phyloP scores from a whole-genome alignment of 2,329 filamentous ascomycete genomes.

The Penicillium sp. region DNA sequence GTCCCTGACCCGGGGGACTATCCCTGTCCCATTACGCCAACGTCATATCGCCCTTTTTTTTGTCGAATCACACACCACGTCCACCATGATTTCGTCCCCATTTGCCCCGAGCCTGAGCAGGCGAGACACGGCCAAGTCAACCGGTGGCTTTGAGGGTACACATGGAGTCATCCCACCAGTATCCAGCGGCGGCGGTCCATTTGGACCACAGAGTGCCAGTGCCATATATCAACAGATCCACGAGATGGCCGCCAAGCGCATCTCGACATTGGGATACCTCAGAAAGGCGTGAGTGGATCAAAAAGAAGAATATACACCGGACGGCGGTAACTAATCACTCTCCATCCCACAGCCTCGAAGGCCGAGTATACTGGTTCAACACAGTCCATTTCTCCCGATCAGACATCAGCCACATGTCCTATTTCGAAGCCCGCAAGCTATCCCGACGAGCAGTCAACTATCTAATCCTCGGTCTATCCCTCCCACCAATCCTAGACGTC shows the following conservation, averaged over 20 bases:
- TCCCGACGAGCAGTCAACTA: slow-evolving; percentile 91
- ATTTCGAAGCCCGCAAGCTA: slow-evolving; percentile 81
- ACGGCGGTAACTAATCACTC: background rate
- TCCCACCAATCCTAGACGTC: slow-evolving; percentile 87
- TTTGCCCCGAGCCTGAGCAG: slow-evolving; percentile 39
- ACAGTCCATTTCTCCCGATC: slow-evolving; percentile 86
- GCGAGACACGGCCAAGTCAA: slow-evolving; percentile 40
- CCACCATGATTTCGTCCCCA: slow-evolving; percentile 38
- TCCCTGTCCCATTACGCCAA: slow-evolving; percentile 1
- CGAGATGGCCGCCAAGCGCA: slow-evolving; percentile 86
- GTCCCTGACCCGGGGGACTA: background rate
- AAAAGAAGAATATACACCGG: background rate
- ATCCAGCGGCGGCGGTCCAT: slow-evolving; percentile 36
- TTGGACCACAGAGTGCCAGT: slow-evolving; percentile 55
- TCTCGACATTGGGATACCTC: slow-evolving; percentile 91
- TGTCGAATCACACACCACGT: background rate
- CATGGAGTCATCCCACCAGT: slow-evolving; percentile 33
- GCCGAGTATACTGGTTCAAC: slow-evolving; percentile 97
- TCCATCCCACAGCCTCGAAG: slow-evolving; percentile 71
- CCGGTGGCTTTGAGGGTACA: slow-evolving; percentile 30
- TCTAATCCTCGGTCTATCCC: slow-evolving; percentile 86
- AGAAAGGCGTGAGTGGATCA: slow-evolving; percentile 75
- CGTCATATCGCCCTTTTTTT: slow-evolving; percentile 1
- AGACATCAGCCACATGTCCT: slow-evolving; percentile 80
- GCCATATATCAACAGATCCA: slow-evolving; percentile 71